Percentiles rank a stretch among this genome's conserved stretches.
These are phyloP conservation scores for Barnettozyma sp. DNA, from an alignment of 805 yeast species.

Conservation along the genomic window DNA sequence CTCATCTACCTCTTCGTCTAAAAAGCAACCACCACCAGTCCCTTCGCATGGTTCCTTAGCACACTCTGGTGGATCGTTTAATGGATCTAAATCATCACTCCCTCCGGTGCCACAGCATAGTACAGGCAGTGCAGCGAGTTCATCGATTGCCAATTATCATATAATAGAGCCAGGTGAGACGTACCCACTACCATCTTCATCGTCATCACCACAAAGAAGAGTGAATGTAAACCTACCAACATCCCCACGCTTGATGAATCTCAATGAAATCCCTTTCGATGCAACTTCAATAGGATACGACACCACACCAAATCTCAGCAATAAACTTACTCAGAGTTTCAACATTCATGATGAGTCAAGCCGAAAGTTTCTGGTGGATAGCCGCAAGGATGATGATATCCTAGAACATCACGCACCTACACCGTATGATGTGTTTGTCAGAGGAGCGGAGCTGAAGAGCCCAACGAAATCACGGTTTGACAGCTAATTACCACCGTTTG, in stretches of 20 bases:
- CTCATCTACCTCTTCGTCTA: slow-evolving; percentile 3
- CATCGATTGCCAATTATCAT: slow-evolving; percentile 11
- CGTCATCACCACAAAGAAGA: slow-evolving; percentile 18
- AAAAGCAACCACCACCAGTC: slow-evolving; percentile 21
- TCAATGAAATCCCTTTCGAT: slow-evolving; percentile 20
- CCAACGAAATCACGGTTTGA: slow-evolving; percentile 20
- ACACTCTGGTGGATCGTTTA: slow-evolving; percentile 3
- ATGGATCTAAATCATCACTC: slow-evolving; percentile 5
- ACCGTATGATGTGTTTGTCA: slow-evolving; percentile 31
- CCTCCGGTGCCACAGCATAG: slow-evolving; percentile 15
- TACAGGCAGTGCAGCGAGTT: not conserved
- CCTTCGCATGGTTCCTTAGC: slow-evolving; percentile 22
- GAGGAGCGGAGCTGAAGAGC: slow-evolving; percentile 4
- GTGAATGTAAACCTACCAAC: slow-evolving; percentile 18
- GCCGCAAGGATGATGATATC: slow-evolving; percentile 26
- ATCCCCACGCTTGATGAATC: slow-evolving; percentile 9
- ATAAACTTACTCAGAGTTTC: slow-evolving; percentile 1
- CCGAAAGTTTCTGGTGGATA: slow-evolving; percentile 1
- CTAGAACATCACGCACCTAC: slow-evolving; percentile 38
- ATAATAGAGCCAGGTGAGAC: slow-evolving; percentile 19
- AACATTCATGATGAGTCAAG: slow-evolving; percentile 11
- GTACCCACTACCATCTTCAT: not conserved
- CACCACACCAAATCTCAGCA: slow-evolving; percentile 1
- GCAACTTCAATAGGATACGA: slow-evolving; percentile 13
- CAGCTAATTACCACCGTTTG: slow-evolving; percentile 18